Evolutionary conservation across 768 basidiomycete species (phyloP).

Genomic region (Boletus reticuloceps): DNA sequence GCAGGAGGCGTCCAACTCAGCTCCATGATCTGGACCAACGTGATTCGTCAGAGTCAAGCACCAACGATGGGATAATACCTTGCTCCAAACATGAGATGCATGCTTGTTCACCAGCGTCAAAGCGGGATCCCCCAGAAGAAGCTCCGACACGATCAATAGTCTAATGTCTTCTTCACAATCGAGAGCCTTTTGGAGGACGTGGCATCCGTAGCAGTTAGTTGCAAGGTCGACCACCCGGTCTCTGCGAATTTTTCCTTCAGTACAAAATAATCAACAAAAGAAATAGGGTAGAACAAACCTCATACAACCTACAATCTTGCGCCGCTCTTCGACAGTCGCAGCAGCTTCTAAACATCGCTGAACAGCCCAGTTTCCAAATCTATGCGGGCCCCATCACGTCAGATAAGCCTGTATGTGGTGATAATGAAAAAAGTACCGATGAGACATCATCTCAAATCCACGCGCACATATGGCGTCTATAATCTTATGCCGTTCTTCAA

Average conservation of each 20-base stretch:
- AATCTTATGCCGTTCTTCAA: slow-evolving; percentile 75
- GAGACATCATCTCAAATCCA: slow-evolving; percentile 92
- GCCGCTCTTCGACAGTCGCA: slow-evolving; percentile 66
- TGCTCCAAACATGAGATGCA: slow-evolving; percentile 91
- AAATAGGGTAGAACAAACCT: slow-evolving; percentile 43
- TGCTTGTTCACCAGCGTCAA: slow-evolving; percentile 88
- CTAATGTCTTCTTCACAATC: slow-evolving; percentile 89
- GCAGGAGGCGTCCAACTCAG: slow-evolving; percentile 83
- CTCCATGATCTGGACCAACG: slow-evolving; percentile 71
- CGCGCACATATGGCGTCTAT: slow-evolving; percentile 83
- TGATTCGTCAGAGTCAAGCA: slow-evolving; percentile 4
- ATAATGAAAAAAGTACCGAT: slow-evolving; percentile 46
- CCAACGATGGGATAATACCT: slow-evolving; percentile 41
- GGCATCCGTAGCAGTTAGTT: slow-evolving; percentile 87
- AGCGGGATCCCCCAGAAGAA: slow-evolving; percentile 80
- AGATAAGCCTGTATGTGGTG: background rate
- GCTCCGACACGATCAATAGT: slow-evolving; percentile 78
- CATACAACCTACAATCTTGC: slow-evolving; percentile 86
- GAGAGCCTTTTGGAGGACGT: slow-evolving; percentile 85
- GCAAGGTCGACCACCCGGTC: slow-evolving; percentile 84
- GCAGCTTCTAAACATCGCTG: slow-evolving; percentile 85
- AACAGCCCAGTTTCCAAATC: slow-evolving; percentile 93
- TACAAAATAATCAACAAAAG: slow-evolving; percentile 6
- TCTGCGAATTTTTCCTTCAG: slow-evolving; percentile 34
- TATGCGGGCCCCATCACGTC: slow-evolving; percentile 27